A percentile compares a stretch with the other conserved stretches of the same genome.
Conservation (phyloP, 108 stramenopile genomes). For the Skeletonema tropicum region DNA sequence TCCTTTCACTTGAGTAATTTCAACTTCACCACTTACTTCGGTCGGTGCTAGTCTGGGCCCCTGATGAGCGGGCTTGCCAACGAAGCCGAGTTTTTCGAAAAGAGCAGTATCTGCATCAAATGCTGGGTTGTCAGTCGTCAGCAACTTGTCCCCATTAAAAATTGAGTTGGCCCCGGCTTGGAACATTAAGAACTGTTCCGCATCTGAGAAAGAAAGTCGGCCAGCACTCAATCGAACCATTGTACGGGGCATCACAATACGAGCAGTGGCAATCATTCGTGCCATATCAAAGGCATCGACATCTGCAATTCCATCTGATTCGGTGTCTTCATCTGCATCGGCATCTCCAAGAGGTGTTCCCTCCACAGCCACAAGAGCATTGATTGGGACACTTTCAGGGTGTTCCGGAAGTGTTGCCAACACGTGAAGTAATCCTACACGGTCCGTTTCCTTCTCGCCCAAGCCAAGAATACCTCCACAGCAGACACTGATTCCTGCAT, state of each 20-base stretch:
- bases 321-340: slow-evolving; percentile 36
- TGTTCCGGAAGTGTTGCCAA: slow-evolving; percentile 94
- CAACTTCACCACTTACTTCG: slow-evolving; percentile 68
- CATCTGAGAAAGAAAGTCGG: slow-evolving; percentile 91
- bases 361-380: slow-evolving; percentile 92
- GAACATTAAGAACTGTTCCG: slow-evolving; percentile 97
- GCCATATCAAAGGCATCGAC: slow-evolving; percentile 97
- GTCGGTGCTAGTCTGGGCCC: slow-evolving; percentile 81
- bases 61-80: slow-evolving; percentile 90
- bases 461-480: slow-evolving; percentile 97
- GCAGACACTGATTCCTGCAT: slow-evolving; percentile 97
- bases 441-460: slow-evolving; percentile 92
- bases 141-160: slow-evolving; percentile 96
- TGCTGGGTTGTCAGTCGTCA: slow-evolving; percentile 95
- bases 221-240: slow-evolving; percentile 98
- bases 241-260: slow-evolving; percentile 96
- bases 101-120: slow-evolving; percentile 89
- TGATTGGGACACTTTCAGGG: slow-evolving; percentile 97
- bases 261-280: slow-evolving; percentile 97
- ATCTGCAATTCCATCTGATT: slow-evolving; percentile 65
- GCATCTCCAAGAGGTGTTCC: slow-evolving; percentile 92
- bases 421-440: slow-evolving; percentile 94
- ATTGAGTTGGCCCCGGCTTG: slow-evolving; percentile 98
- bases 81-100: slow-evolving; percentile 91
- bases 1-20: slow-evolving; percentile 69